Conservation (phyloP, 768 basidiomycete genomes). For the Royoungia palumana region DNA sequence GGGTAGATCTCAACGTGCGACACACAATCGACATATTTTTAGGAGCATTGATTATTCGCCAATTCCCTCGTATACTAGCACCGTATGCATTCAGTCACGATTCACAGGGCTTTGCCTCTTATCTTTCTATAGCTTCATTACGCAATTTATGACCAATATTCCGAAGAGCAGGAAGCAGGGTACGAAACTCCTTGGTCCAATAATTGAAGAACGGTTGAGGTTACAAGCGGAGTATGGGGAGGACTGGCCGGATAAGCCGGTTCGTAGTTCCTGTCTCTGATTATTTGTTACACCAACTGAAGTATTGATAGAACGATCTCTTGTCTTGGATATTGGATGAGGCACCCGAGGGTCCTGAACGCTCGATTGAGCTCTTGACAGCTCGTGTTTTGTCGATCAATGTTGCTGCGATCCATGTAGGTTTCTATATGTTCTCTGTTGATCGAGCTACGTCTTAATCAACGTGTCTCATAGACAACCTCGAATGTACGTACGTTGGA, state of each 20-base stretch:
- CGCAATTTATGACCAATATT: no score
- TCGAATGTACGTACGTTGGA: no score
- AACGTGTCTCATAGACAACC: no score
- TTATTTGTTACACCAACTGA: background rate
- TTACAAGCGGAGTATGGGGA: constrained; percentile 22
- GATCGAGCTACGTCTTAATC: no score
- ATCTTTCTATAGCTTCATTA: no score
- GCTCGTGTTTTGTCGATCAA: constrained; percentile 5
- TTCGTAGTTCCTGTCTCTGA: constrained; percentile 9
- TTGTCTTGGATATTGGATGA: constrained; percentile 31
- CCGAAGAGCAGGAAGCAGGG: no score
- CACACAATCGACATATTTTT: no score
- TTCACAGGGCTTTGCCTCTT: no score
- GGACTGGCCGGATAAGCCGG: constrained; percentile 31
- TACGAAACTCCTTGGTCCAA: background rate
- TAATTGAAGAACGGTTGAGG: constrained; percentile 23
- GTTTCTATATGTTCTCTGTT: background rate
- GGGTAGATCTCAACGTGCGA: no score
- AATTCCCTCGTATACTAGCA: constrained; percentile 31
- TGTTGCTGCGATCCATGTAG: constrained; percentile 22
- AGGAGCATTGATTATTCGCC: constrained; percentile 33
- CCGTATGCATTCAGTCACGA: constrained; percentile 20
- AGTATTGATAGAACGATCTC: constrained; percentile 25
- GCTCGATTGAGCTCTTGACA: constrained; percentile 20
- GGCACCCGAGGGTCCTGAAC: constrained; percentile 11